phyloP scores from a whole-genome alignment of 768 basidiomycete species.

The Boletus coccyginus region DNA sequence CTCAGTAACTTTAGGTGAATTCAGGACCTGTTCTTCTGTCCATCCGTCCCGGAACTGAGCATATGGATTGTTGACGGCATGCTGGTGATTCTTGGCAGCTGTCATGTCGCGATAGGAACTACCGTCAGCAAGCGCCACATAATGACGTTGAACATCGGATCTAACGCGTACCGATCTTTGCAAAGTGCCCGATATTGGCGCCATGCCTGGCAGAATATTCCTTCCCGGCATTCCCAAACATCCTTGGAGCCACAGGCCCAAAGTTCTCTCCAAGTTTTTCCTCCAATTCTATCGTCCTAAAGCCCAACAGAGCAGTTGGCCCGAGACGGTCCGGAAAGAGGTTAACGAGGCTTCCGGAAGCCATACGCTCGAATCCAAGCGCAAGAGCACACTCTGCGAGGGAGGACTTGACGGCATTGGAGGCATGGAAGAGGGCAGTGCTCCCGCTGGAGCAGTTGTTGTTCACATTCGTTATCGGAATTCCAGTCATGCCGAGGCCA shows the following conservation, averaged over 20 bases:
- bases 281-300: constrained; percentile 47
- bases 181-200: constrained; percentile 59
- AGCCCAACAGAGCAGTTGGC: constrained; percentile 44
- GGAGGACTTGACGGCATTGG: constrained; percentile 63
- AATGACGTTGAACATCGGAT: neutral
- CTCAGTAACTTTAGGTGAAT: constrained; percentile 61
- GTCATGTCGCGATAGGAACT: neutral
- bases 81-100: constrained; percentile 82
- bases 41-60: constrained; percentile 78
- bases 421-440: constrained; percentile 68
- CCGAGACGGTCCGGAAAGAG: constrained; percentile 50
- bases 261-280: constrained; percentile 49
- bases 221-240: constrained; percentile 67
- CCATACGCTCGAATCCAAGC: constrained; percentile 83
- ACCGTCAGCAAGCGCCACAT: neutral
- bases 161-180: constrained; percentile 61
- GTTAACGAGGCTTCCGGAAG: constrained; percentile 65
- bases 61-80: constrained; percentile 78
- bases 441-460: constrained; percentile 84
- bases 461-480: constrained; percentile 82
- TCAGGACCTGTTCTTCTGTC: constrained; percentile 65
- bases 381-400: constrained; percentile 71
- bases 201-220: constrained; percentile 76
- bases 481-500: constrained; percentile 74
- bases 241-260: constrained; percentile 64